Evolutionary conservation across 306 rosid genomes (phyloP).

Genomic region (Acmispon strigosus): DNA sequence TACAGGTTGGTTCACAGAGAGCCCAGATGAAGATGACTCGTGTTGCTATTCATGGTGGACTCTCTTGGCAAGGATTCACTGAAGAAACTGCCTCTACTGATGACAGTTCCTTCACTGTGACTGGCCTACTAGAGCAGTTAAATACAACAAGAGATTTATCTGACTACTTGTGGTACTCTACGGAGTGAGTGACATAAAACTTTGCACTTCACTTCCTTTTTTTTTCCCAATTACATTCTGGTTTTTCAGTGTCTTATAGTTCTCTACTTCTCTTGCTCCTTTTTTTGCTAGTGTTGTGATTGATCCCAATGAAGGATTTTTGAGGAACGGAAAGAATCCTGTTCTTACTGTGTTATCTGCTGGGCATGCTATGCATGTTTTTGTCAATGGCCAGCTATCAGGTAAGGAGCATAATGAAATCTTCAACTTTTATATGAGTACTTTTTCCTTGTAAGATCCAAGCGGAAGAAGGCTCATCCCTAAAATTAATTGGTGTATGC

Average conservation of each 20-base stretch:
- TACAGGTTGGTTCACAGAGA: slow-evolving; percentile 83
- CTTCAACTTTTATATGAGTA: not conserved
- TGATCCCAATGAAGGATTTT: slow-evolving; percentile 62
- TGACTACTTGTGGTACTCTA: slow-evolving; percentile 94
- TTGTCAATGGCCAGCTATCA: slow-evolving; percentile 72
- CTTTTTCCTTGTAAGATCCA: not conserved
- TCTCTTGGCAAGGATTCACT: slow-evolving; percentile 73
- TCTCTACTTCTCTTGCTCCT: not conserved
- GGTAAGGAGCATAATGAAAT: slow-evolving; percentile 41
- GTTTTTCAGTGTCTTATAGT: slow-evolving; percentile 2
- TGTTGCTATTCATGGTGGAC: slow-evolving; percentile 77
- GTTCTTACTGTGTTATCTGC: slow-evolving; percentile 78
- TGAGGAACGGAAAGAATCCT: slow-evolving; percentile 58
- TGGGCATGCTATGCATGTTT: slow-evolving; percentile 95
- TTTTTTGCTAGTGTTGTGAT: slow-evolving; percentile 56
- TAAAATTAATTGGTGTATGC: not conserved
- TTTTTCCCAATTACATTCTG: not conserved
- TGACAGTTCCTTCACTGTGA: slow-evolving; percentile 63
- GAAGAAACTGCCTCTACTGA: slow-evolving; percentile 75
- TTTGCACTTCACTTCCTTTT: not conserved
- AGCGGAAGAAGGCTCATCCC: not conserved
- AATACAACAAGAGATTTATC: slow-evolving; percentile 87
- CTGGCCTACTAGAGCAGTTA: slow-evolving; percentile 88
- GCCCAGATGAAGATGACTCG: slow-evolving; percentile 87
- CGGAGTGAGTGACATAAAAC: slow-evolving; percentile 68